Evolutionary conservation across 2,329 filamentous ascomycete genomes (phyloP), one percentile per base, ranked within the genome.

Genomic region (Colletotrichum destructivum): DNA sequence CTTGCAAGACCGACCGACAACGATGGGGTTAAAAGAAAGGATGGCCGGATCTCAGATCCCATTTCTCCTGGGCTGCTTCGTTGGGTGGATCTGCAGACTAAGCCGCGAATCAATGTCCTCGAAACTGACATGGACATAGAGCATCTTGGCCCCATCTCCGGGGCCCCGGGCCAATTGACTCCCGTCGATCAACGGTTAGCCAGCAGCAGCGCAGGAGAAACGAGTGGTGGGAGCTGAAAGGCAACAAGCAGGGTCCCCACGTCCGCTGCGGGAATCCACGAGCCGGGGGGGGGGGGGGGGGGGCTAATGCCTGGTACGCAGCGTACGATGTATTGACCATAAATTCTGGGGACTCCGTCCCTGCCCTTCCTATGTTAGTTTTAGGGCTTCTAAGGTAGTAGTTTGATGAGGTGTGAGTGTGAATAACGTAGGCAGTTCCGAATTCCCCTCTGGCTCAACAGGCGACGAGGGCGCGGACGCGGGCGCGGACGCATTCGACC

Each of bases 171-270:
- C 67, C 67, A 70, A 70, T 70, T 56, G 68, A 35, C 59, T 56
- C 40, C 51, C 49, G 66, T 69, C 59, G 66, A 70, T 70, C 68
- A 70, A 70, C 62, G 68, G 68, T 70, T 56, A 31, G 54, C 61
- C 44, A 54, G 62, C 61, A 46, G 66, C 57, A 66, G 49, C 51
- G 42, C 44, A 57, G 35, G 31, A 42, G 56, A 66, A 66, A 46
- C 31, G 62, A 56, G 23, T 55, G 55, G 13, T 26, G 42, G 63
- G 42, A 55, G 31, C 12, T 61, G 55, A 49, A 46, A 55, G 2
- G 5, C 46, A 16, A 59, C 66, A 65, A 47, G 66, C 61, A 31
- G 51, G 15, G 13, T 9, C 31, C 66, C 62, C 26, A 46, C n/a
- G 47, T 26, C 51, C 23, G 35, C 26, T 56, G 42, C 68, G 63